phyloP scores from a whole-genome alignment of 805 yeast genomes.

The Metschnikowia cubensis region DNA sequence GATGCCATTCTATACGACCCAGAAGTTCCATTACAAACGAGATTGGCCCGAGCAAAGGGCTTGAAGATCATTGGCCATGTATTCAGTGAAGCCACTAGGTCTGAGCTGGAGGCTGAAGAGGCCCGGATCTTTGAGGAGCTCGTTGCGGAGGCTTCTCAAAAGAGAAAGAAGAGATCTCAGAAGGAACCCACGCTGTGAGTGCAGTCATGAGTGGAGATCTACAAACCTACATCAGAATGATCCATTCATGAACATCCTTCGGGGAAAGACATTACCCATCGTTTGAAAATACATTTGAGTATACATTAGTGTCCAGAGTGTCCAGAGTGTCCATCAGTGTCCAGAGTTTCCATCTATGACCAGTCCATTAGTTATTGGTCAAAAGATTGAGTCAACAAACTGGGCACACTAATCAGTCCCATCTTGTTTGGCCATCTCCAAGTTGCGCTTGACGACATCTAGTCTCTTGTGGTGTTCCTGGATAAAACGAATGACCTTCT shows the following conservation, averaged over 20 bases:
- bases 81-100: slow-evolving; percentile 55
- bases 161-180: slow-evolving; percentile 31
- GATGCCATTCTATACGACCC: slow-evolving; percentile 60
- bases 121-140: slow-evolving; percentile 74
- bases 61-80: slow-evolving; percentile 59
- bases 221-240: too few species aligned
- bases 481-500: slow-evolving; percentile 53
- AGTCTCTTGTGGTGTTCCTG: slow-evolving; percentile 56
- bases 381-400: too few species aligned
- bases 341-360: too few species aligned
- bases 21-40: slow-evolving; percentile 40
- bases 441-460: slow-evolving; percentile 43
- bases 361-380: too few species aligned
- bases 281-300: too few species aligned
- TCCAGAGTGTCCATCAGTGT: too few species aligned
- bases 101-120: slow-evolving; percentile 68
- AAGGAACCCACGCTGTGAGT: too few species aligned
- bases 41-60: slow-evolving; percentile 60
- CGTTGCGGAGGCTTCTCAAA: slow-evolving; percentile 47
- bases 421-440: neutral
- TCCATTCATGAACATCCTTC: too few species aligned
- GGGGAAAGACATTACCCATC: too few species aligned
- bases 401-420: too few species aligned
- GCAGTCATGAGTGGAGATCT: too few species aligned
- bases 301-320: too few species aligned